Base-by-base conservation (phyloP, 2,329 filamentous ascomycete species). In the Zymoseptoria pseudotritici region DNA sequence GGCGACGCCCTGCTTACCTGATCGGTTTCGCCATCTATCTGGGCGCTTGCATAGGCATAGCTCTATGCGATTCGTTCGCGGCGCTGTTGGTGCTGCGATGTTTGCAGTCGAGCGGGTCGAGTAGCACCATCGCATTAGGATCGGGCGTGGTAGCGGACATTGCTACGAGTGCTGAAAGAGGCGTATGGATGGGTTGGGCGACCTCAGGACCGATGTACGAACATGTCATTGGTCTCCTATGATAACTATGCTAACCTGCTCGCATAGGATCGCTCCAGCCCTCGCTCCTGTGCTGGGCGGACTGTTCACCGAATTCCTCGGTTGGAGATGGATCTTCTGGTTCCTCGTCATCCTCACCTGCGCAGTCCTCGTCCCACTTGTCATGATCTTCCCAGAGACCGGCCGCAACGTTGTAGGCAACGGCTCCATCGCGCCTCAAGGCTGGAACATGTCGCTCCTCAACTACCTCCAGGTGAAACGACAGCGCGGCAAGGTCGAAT, bases 361-460 rank as follows among this genome's bases (percentile, higher is more conserved):
- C 5, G 63, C 63, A 6, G 66, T 69, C 52, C 55, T 71, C 65
- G 57, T 72, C 3, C 60, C 67, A 11, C 65, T 72, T 31, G 22
- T 69, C 7, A 58, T 70, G 20, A 60, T 66, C 11, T 67, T 73
- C 22, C 71, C 72, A n/a, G 72, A 78, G 58, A 77, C 76, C 3
- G 67, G 73, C 13, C 72, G 76, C 3, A 74, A 73, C 5, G 70
- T 77, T 6, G 75, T 76, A 3, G 76, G 74, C 1, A 75, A 77
- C 58, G 69, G 69, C 31, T 69, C 68, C 2, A 61, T 72, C 13
- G 65, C 67, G 2, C 64, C 73, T 17, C 63, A 61, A 64, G 58
- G 56, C 55, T 72, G 69, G 70, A 72, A 73, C 56, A 62, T 65
- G 60, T 66, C 61, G 17, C 55, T 73, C 3, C 42, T 71, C 8